phyloP scores from a whole-genome alignment of 129 eudicot genomes.

The Tanacetum coccineum region DNA sequence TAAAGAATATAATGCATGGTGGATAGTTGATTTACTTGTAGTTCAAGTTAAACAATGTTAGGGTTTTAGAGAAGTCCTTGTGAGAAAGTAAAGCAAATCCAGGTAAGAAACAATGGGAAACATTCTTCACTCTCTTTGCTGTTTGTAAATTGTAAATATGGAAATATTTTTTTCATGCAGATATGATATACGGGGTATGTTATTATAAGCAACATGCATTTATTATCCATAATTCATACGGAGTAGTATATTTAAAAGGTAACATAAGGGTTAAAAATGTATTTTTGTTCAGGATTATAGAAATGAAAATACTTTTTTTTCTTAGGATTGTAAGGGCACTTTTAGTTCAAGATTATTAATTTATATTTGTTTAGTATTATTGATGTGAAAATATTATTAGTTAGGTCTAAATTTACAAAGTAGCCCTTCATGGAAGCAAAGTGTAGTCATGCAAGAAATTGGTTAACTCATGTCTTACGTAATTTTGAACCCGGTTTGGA shows the following conservation, averaged over 20 bases:
- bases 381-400: too few relatives aligned
- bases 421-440: slow-evolving; percentile 32
- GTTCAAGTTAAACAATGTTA: slow-evolving; percentile 60
- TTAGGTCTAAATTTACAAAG: slow-evolving; percentile 26
- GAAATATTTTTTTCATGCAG: too few relatives aligned
- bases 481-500: slow-evolving; percentile 24
- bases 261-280: too few relatives aligned
- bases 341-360: too few relatives aligned
- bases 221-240: too few relatives aligned
- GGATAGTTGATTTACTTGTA: slow-evolving; percentile 60
- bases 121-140: slow-evolving; percentile 14
- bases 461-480: slow-evolving; percentile 30
- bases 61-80: slow-evolving; percentile 25
- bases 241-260: too few relatives aligned
- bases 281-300: too few relatives aligned
- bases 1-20: slow-evolving; percentile 14
- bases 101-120: slow-evolving; percentile 29
- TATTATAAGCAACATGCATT: too few relatives aligned
- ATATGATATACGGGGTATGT: too few relatives aligned
- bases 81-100: slow-evolving; percentile 34
- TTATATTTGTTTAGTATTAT: too few relatives aligned
- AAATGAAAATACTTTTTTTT: too few relatives aligned
- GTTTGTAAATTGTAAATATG: background rate
- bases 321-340: too few relatives aligned
- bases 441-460: slow-evolving; percentile 32